A percentile compares a stretch with the other conserved stretches of the same genome.
Conservation (phyloP, 1,139 yeast species). For the Pichia norvegensis region DNA sequence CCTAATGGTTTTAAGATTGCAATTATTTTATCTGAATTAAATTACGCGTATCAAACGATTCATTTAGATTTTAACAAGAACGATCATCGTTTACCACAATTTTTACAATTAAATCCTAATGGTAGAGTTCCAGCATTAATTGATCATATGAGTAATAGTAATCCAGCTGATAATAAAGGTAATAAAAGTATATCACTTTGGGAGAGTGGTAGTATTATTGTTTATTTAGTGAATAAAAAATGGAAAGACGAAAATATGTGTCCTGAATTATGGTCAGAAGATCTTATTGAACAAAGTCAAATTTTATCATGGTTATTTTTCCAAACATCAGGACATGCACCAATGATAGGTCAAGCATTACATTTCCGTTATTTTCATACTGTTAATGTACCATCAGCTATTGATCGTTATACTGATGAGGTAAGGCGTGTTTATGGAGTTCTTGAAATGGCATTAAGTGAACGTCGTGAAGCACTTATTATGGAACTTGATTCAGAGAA, state of each 20-base stretch:
- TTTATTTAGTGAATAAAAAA: constrained; percentile 65
- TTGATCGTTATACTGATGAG: constrained; percentile 86
- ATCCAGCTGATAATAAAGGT: neutral
- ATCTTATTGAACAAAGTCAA: constrained; percentile 75
- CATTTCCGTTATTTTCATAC: constrained; percentile 91
- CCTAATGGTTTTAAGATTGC: constrained; percentile 98
- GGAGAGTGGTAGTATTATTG: constrained; percentile 90
- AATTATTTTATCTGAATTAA: constrained; percentile 76
- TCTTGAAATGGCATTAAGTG: constrained; percentile 91
- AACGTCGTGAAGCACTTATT: constrained; percentile 79
- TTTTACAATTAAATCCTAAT: constrained; percentile 85
- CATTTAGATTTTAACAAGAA: constrained; percentile 83
- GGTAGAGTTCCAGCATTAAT: constrained; percentile 92
- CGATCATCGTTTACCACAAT: constrained; percentile 90
- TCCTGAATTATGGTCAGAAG: constrained; percentile 66
- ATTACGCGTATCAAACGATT: constrained; percentile 71
- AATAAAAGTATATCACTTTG: constrained; percentile 46
- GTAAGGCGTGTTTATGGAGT: constrained; percentile 92
- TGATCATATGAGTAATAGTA: constrained; percentile 54
- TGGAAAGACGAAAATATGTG: constrained; percentile 65
- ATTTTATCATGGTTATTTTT: constrained; percentile 86
- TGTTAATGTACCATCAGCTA: constrained; percentile 79
- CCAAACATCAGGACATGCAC: constrained; percentile 95
- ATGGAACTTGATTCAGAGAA: constrained; percentile 87
- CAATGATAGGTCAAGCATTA: constrained; percentile 95